phyloP scores from a whole-genome alignment of 148 eudicot species.

The Vaccinium myrtillus region DNA sequence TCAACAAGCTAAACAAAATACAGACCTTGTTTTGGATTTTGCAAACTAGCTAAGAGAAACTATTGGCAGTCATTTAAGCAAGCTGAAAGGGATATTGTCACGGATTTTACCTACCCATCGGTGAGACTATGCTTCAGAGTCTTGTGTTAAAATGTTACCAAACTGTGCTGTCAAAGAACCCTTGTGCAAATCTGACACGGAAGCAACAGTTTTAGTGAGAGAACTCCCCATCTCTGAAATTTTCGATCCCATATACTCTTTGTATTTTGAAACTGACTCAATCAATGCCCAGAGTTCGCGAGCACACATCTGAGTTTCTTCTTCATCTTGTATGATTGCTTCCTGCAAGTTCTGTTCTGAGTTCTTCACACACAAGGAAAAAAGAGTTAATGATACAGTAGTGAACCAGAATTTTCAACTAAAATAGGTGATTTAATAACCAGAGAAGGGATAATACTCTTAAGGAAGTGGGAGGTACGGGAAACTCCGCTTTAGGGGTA shows the following conservation, averaged over 20 bases:
- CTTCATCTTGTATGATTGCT: slow-evolving; percentile 43
- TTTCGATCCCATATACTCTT: slow-evolving; percentile 63
- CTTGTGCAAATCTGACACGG: slow-evolving; percentile 49
- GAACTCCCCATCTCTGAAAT: slow-evolving; percentile 52
- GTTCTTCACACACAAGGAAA: slow-evolving; percentile 30
- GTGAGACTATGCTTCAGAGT: slow-evolving; percentile 7
- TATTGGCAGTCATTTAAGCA: background rate
- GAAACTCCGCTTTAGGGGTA: background rate
- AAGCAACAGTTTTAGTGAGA: slow-evolving; percentile 44
- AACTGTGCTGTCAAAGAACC: slow-evolving; percentile 29
- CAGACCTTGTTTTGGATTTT: background rate
- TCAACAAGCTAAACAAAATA: background rate
- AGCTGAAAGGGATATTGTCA: background rate
- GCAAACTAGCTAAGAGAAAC: background rate
- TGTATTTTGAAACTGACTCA: slow-evolving; percentile 69
- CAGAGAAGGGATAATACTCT: background rate
- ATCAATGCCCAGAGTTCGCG: slow-evolving; percentile 62
- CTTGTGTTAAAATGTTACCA: slow-evolving; percentile 2
- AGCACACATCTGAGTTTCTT: slow-evolving; percentile 62
- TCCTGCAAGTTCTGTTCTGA: slow-evolving; percentile 57
- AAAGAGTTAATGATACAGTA: slow-evolving; percentile 6
- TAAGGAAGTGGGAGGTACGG: background rate
- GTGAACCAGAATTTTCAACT: background rate
- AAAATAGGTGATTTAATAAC: background rate
- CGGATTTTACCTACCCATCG: background rate